Evolutionary conservation across 495 filamentous ascomycete species (phyloP), one percentile per base, ranked within the genome.

Genomic region (Trichoderma orchidacearum): DNA sequence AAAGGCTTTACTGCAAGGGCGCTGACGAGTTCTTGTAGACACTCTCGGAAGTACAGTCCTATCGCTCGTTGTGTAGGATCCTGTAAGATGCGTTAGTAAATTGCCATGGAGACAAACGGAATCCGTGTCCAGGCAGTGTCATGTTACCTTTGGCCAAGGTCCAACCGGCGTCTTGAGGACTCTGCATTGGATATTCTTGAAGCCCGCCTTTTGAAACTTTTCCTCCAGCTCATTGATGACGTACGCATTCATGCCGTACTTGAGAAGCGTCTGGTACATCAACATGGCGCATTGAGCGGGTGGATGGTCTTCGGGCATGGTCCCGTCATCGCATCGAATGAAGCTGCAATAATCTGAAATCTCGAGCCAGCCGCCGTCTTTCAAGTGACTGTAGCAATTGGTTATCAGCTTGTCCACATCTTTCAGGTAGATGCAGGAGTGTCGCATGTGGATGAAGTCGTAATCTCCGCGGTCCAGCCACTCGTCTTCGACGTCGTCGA

Each of bases 401-500:
- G 58, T 32, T 27, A 75, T 63, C n/a, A 80, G 61, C 29, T 32
- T 56, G 12, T 66, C 65, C 75, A 73, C 79, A 67, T 79, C 64
- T 55, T 68, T 66, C 52, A 86, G 72, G 30, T 72, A 66, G 58
- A 70, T 70, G 18, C 67, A 66, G 53, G 76, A 70, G 28, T 72
- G 69, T 28, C 78, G 64, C 25, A 62, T 66, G 59, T 82, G 78
- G 32, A 83, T 71, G 54, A 75, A 80, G 60, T 83, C 80, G 34
- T 52, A 27, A 18, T 64, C 78, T 75, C 54, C 73, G 15, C 45
- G 31, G 60, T 52, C 61, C 59, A 11, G 69, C 82, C 82, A 85
- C 15, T 75, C 70, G 50, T 66, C 68, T 57, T 85, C 81, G 48
- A 83, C 68, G 62, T 85, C 82, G 63, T 85, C 82, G 41, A 85